phyloP scores from a whole-genome alignment of 2,329 filamentous ascomycete species.

The Microdochium paspali region DNA sequence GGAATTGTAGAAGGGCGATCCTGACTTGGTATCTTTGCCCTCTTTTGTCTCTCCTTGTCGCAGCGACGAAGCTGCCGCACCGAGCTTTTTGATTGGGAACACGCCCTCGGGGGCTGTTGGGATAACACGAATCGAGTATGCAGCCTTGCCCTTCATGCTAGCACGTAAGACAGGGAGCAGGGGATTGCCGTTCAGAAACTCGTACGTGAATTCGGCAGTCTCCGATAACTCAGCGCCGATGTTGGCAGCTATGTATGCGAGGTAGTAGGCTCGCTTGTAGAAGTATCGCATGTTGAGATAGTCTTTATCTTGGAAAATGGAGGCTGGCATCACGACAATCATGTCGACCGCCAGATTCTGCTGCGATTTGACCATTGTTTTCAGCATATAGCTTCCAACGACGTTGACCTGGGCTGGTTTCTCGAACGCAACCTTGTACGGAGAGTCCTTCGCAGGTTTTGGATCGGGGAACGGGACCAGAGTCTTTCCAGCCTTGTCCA shows the following conservation, averaged over 20 bases:
- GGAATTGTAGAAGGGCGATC: conserved; percentile 85
- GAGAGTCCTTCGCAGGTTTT: conserved; percentile 61
- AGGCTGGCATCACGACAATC: conserved; percentile 73
- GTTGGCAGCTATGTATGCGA: conserved; percentile 69
- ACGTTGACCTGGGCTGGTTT: conserved; percentile 75
- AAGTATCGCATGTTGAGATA: conserved; percentile 90
- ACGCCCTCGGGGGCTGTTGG: conserved; percentile 60
- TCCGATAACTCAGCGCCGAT: conserved; percentile 49
- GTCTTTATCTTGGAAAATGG: conserved; percentile 87
- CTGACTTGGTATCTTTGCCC: conserved; percentile 27
- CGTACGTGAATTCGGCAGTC: conserved; percentile 51
- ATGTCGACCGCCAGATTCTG: conserved; percentile 61
- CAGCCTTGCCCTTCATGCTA: conserved; percentile 11
- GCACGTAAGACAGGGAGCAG: conserved; percentile 60
- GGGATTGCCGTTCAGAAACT: conserved; percentile 60
- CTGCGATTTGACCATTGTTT: conserved; percentile 61
- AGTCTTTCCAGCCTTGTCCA: conserved; percentile 59
- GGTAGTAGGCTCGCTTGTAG: conserved; percentile 85
- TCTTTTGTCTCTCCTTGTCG: conserved; percentile 41
- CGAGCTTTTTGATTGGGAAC: conserved; percentile 64
- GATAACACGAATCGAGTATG: conserved; percentile 62
- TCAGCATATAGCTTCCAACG: conserved; percentile 76
- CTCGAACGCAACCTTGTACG: conserved; percentile 73
- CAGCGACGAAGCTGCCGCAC: conserved; percentile 61
- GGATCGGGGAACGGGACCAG: conserved; percentile 81